Conservation (phyloP, 2,329 filamentous ascomycete species). For the Lachnellula hyalina region DNA sequence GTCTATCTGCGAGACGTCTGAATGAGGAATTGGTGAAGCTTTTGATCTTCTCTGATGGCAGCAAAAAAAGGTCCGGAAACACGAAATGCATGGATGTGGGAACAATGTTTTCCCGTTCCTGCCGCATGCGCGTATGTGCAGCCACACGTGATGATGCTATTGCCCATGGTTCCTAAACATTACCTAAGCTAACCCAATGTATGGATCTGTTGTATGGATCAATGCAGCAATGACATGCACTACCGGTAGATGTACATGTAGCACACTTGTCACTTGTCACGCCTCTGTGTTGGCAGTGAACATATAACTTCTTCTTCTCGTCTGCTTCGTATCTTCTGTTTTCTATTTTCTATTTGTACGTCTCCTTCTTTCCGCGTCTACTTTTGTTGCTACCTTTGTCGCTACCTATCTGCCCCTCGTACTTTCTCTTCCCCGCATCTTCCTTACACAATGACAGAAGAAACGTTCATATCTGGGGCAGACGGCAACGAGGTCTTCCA, state of each 20-base stretch:
- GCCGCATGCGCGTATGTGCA: background rate
- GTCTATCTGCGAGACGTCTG: background rate
- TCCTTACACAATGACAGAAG: conserved; percentile 15
- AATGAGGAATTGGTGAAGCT: background rate
- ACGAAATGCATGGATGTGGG: background rate
- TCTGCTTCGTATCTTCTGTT: background rate
- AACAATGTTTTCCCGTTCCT: background rate
- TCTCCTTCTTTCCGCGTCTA: background rate
- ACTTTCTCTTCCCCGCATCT: background rate
- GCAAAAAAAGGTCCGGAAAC: conserved; percentile 1
- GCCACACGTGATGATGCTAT: background rate
- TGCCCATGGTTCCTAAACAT: background rate
- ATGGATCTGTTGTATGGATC: background rate
- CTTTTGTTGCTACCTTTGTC: background rate
- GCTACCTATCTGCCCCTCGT: background rate
- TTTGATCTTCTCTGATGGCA: background rate
- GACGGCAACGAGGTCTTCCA: conserved; percentile 31
- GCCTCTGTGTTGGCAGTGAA: background rate
- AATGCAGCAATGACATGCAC: background rate
- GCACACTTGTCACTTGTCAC: background rate
- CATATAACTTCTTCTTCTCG: background rate
- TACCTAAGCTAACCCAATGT: background rate
- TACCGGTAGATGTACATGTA: no score
- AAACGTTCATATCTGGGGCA: conserved; percentile 22
- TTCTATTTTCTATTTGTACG: background rate